A percentile compares a stretch with the other conserved stretches of the same genome.
These are phyloP conservation scores for Tylopilus intermedius DNA, from an alignment of 768 basidiomycete genomes.

Conservation along the genomic window DNA sequence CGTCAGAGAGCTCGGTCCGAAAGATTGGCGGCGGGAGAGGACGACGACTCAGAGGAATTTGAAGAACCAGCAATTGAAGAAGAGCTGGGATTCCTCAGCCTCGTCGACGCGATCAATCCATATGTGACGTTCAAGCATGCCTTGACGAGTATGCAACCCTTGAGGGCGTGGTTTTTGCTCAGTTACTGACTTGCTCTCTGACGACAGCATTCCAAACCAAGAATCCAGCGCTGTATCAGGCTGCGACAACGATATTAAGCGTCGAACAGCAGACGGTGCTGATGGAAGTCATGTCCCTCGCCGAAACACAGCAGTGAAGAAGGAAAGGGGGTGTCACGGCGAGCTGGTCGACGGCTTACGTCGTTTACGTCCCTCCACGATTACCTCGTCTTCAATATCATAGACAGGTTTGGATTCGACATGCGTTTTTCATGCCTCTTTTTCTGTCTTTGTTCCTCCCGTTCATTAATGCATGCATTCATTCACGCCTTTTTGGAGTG, in stretches of 20 bases:
- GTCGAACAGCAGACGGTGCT: conserved; percentile 75
- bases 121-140: conserved; percentile 77
- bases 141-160: conserved; percentile 51
- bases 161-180: background rate
- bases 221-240: conserved; percentile 62
- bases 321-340: background rate
- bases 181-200: background rate
- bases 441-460: no score
- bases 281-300: conserved; percentile 80
- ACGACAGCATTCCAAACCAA: conserved; percentile 60
- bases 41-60: conserved; percentile 36
- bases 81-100: conserved; percentile 81
- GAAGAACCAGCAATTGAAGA: conserved; percentile 67
- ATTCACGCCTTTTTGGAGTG: background rate
- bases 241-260: conserved; percentile 63
- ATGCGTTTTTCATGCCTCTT: background rate
- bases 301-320: conserved; percentile 37
- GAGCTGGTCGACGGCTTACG: background rate
- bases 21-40: conserved; percentile 27
- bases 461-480: background rate
- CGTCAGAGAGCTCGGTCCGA: conserved; percentile 65
- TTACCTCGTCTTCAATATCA: background rate
- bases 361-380: background rate
- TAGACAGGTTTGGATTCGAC: background rate
- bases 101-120: conserved; percentile 73